A percentile compares a stretch with the other conserved stretches of the same genome.
These are phyloP conservation scores for Xylariaceae sp. DNA, from an alignment of 2,329 filamentous ascomycete genomes.

Conservation along the genomic window DNA sequence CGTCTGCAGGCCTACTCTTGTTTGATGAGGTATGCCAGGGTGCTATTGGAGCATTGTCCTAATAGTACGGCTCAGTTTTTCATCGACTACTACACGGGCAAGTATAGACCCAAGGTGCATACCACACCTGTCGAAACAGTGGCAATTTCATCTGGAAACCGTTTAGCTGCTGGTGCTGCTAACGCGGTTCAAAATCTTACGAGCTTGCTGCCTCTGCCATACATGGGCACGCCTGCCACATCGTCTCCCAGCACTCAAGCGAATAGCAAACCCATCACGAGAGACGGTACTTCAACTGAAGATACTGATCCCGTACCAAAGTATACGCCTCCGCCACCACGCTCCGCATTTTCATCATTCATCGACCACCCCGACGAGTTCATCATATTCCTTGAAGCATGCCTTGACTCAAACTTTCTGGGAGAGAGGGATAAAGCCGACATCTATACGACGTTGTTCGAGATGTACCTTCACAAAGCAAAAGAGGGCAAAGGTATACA, in stretches of 20 bases:
- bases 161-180: constrained; percentile 55
- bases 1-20: constrained; percentile 67
- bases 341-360: constrained; percentile 91
- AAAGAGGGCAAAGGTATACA: constrained; percentile 62
- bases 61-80: constrained; percentile 79
- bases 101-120: constrained; percentile 69
- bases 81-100: constrained; percentile 89
- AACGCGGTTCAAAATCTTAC: constrained; percentile 82
- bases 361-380: constrained; percentile 92
- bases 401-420: constrained; percentile 66
- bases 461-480: constrained; percentile 94
- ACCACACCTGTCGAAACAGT: constrained; percentile 35
- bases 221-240: constrained; percentile 64
- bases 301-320: constrained; percentile 43
- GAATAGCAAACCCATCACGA: constrained; percentile 46
- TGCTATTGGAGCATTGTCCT: constrained; percentile 82
- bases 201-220: constrained; percentile 76
- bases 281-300: constrained; percentile 47
- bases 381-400: constrained; percentile 85
- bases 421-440: constrained; percentile 73
- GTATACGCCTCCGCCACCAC: constrained; percentile 76
- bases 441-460: constrained; percentile 90
- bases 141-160: constrained; percentile 37
- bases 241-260: constrained; percentile 49
- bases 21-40: constrained; percentile 90